Percentiles rank a stretch among this genome's conserved stretches.
These are phyloP conservation scores for Candolleomyces eurysporus DNA, from an alignment of 768 basidiomycete species.

Conservation along the genomic window DNA sequence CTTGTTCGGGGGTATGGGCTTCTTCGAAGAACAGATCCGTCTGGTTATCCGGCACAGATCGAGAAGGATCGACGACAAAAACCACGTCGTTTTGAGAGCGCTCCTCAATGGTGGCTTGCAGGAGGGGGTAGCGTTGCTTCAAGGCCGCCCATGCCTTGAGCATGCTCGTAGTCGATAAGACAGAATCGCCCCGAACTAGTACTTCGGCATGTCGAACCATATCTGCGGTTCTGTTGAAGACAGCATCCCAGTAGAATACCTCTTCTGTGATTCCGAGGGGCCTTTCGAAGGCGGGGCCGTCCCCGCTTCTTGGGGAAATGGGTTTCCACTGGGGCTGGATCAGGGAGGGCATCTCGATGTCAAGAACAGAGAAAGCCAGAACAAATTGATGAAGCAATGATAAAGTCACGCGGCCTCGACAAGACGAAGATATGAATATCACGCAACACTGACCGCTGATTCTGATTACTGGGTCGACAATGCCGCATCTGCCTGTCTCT, in stretches of 20 bases:
- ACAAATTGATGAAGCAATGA: too few species aligned
- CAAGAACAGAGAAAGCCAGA: too few species aligned
- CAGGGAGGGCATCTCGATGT: too few species aligned
- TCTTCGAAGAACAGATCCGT: slow-evolving; percentile 38
- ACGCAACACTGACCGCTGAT: too few species aligned
- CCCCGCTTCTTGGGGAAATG: too few species aligned
- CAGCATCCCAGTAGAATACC: slow-evolving; percentile 41
- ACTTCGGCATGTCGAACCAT: slow-evolving; percentile 34
- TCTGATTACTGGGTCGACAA: too few species aligned
- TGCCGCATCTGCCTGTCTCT: too few species aligned
- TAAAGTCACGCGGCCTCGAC: too few species aligned
- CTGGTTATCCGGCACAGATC: slow-evolving; percentile 26
- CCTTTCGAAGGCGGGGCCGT: slow-evolving; percentile 26
- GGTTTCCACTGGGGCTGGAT: too few species aligned
- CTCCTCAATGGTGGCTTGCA: slow-evolving; percentile 39
- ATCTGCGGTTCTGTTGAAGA: slow-evolving; percentile 45
- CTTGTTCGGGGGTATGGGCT: slow-evolving; percentile 34
- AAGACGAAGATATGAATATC: too few species aligned
- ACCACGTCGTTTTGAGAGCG: slow-evolving; percentile 23
- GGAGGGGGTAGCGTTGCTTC: slow-evolving; percentile 50
- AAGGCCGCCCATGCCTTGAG: slow-evolving; percentile 41
- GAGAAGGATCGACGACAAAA: slow-evolving; percentile 42
- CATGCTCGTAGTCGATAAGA: slow-evolving; percentile 31
- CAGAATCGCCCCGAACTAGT: slow-evolving; percentile 17
- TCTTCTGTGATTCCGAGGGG: slow-evolving; percentile 39